Base-by-base conservation (phyloP, 768 basidiomycete genomes). In the Lyophyllum decastes region DNA sequence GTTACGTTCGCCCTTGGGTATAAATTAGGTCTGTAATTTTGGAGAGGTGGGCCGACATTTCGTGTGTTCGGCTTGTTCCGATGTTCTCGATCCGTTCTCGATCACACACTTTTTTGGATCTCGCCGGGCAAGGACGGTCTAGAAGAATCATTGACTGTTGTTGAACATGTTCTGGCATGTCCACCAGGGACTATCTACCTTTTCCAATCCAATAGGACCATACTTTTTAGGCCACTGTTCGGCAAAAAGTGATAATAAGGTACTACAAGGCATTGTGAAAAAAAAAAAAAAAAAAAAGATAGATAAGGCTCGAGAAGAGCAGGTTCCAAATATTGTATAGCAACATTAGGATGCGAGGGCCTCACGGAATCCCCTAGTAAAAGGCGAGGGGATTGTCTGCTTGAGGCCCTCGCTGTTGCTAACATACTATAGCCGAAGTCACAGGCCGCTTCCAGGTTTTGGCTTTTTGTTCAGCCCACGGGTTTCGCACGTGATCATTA, bases 301-400 rank as follows among this genome's bases (percentile, higher is more conserved):
- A 69, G 4, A 45, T 48, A 57, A 19, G 35, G 62, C 74, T 66
- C 72, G 66, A 60, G 40, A 54, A 67, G 73, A 74, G 72, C 70
- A 55, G 35, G 22, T 72, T 76, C 76, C 76, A 78, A 78, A 78
- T 74, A 78, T 78, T 78, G 64, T 49, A 63, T 61, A 55, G 74
- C 75, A 75, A 72, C 75, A 76, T 78, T 72, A n/a, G 26, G 56
- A 70, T 41, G 68, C 66, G 71, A 71, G 69, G 76, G 70, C 75
- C 72, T 66, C 76, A 79, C 78, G 78, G 78, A 78, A 78, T 78
- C 76, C 77, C 77, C 77, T 80, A 80, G 77, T 79, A 79, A 80
- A 80, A 78, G 79, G 78, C 78, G 77, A 80, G 77, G 78, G 78
- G 78, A 79, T 80, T 78, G 77, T 78, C 69, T 76, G 70, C 64